phyloP scores from a whole-genome alignment of 768 basidiomycete genomes.

The Suillus subaureus region DNA sequence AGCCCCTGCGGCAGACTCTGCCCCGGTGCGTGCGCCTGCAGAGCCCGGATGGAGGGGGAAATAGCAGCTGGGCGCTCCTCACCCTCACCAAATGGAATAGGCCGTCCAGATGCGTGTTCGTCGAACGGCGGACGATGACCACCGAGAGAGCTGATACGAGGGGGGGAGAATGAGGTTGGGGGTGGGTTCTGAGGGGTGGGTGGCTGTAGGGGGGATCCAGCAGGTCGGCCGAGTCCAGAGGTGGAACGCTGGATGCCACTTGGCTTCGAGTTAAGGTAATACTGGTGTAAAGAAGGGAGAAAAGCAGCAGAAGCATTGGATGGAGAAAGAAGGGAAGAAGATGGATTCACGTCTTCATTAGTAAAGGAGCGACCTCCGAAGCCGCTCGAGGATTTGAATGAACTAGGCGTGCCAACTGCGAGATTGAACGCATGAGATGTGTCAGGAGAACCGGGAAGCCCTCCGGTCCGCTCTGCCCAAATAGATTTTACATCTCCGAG shows the following conservation, averaged over 20 bases:
- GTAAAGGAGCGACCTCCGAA: conserved; percentile 28
- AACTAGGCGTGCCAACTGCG: conserved; percentile 48
- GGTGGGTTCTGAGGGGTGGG: conserved; percentile 7
- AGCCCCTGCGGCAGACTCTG: conserved; percentile 91
- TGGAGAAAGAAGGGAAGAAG: conserved; percentile 48
- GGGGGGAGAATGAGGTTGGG: conserved; percentile 26
- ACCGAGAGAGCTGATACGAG: conserved; percentile 19
- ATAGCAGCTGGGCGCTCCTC: conserved; percentile 40
- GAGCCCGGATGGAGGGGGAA: conserved; percentile 74
- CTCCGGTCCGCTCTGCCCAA: conserved; percentile 63
- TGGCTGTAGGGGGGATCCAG: conserved; percentile 13
- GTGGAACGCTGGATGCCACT: conserved; percentile 31
- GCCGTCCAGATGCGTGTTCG: conserved; percentile 21
- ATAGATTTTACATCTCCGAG: conserved; percentile 78
- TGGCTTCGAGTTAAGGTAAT: conserved; percentile 58
- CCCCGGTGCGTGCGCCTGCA: conserved; percentile 87
- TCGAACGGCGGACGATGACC: conserved; percentile 4
- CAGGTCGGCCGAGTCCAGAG: conserved; percentile 11
- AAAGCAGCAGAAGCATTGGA: conserved; percentile 86
- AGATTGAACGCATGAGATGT: conserved; percentile 27
- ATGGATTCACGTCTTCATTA: conserved; percentile 24
- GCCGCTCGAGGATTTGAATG: conserved; percentile 49
- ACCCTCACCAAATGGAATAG: conserved; percentile 28
- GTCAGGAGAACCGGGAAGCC: conserved; percentile 42
- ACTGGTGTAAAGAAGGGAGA: conserved; percentile 68